Percentiles rank a stretch among this genome's conserved stretches.
These are phyloP conservation scores for Hymenoscyphus repandus DNA, from an alignment of 2,329 filamentous ascomycete species.

Conservation along the genomic window DNA sequence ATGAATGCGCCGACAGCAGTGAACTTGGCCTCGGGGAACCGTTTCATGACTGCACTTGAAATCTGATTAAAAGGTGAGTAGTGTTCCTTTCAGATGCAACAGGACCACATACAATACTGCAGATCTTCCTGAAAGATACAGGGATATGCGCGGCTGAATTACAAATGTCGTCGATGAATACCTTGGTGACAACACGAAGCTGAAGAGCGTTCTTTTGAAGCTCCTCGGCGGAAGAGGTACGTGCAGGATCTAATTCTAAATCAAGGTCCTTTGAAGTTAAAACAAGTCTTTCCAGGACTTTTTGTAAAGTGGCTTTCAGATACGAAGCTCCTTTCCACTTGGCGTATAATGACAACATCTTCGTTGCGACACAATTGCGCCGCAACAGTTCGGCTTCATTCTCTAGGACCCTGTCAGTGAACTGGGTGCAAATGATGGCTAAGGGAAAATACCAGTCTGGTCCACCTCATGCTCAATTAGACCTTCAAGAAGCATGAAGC, in stretches of 20 bases:
- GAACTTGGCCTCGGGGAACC: constrained; percentile 66
- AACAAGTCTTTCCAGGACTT: constrained; percentile 62
- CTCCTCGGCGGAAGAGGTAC: constrained; percentile 55
- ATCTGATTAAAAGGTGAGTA: constrained; percentile 40
- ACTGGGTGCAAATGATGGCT: background rate
- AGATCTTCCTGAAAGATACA: constrained; percentile 60
- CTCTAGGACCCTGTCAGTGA: constrained; percentile 37
- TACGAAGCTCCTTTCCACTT: constrained; percentile 66
- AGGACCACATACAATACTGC: constrained; percentile 50
- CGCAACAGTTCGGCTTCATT: constrained; percentile 63
- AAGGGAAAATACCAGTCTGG: constrained; percentile 47
- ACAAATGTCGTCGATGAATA: constrained; percentile 67
- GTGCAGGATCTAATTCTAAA: constrained; percentile 61
- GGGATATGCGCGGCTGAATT: constrained; percentile 58
- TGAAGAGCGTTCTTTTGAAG: constrained; percentile 62
- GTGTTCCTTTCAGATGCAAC: background rate
- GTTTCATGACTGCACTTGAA: constrained; percentile 54
- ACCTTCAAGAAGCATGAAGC: constrained; percentile 58
- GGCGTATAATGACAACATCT: constrained; percentile 65
- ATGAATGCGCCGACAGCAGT: constrained; percentile 68
- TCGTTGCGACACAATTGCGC: constrained; percentile 66
- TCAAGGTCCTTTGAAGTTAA: constrained; percentile 62
- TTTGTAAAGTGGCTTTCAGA: constrained; percentile 58
- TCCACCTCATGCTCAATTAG: constrained; percentile 65
- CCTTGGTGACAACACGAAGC: constrained; percentile 61